Conservation (phyloP, 257 asterid genomes). For the Plantago elongata region DNA sequence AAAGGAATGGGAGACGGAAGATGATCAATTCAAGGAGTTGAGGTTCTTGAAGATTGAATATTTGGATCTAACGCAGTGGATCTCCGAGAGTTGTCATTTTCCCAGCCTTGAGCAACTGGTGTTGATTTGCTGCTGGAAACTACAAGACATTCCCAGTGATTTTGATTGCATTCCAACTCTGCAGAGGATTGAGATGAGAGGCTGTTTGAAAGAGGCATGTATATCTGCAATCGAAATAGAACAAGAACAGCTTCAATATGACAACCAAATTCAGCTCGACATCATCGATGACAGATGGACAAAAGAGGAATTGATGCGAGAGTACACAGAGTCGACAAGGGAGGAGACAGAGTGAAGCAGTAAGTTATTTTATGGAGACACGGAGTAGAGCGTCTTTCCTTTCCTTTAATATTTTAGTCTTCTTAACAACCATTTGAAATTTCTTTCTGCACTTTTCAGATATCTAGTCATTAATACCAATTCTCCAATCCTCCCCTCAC, state of each 20-base stretch:
- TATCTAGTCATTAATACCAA: too few relatives aligned
- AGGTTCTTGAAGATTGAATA: conserved; percentile 9
- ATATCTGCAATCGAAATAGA: background rate
- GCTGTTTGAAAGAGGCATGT: background rate
- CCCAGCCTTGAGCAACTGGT: conserved; percentile 13
- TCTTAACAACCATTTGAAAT: too few relatives aligned
- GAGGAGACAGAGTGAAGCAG: too few relatives aligned
- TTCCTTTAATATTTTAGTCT: too few relatives aligned
- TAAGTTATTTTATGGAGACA: too few relatives aligned
- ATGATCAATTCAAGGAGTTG: conserved; percentile 10
- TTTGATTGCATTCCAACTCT: conserved; percentile 2
- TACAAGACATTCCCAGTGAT: conserved; percentile 4
- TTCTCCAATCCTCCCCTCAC: too few relatives aligned
- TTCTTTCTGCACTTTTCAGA: too few relatives aligned
- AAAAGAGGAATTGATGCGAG: background rate
- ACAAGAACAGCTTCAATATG: background rate
- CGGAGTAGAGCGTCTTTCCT: too few relatives aligned
- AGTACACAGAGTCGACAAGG: background rate
- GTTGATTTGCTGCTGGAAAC: background rate
- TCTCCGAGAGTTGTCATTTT: background rate
- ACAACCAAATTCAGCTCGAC: conserved; percentile 1
- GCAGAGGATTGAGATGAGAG: conserved; percentile 1
- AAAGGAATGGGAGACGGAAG: background rate
- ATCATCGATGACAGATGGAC: background rate
- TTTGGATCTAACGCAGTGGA: conserved; percentile 5